Base-by-base conservation (phyloP, 208 protist genomes). In the Jaenimonas drosophilae region DNA sequence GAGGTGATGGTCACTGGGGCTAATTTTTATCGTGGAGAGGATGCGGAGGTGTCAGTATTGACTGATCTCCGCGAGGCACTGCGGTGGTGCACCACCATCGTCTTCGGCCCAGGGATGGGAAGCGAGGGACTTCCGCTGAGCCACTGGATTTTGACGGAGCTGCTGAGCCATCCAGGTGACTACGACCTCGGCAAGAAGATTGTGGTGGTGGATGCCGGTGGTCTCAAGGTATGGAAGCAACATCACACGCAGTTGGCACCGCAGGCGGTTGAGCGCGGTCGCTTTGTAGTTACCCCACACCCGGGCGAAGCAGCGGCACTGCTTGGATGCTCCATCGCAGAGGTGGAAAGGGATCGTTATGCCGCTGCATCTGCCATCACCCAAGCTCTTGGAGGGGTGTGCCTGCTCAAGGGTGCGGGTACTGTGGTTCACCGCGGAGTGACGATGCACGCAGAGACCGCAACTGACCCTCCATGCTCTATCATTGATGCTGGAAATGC, bases 401-500 rank as follows among this genome's bases (percentile, higher is more conserved):
- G 68, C n/a, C 38, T 92, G 19, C 55, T 92, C 21, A 92, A 92
- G 36, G 84, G 84, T 0, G 70, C 84, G 3, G 75, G 84, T 23
- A 81, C 73, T 6, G 46, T 92, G 4, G 64, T 92, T 12, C 60
- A 57, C 49, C 3, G 24, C 17, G 26, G 9, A 44, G 34, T 28
- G 0, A 20, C 20, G 2, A 16, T 55, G 41, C 56, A 32, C 17
- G 29, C 59, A 11, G 45, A 65, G 29, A 49, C 36, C 23, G 21
- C 17, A 9, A 17, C 54, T 4, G 47, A 29, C 23, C 6, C 45
- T 12, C 24, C 28, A 24, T 65, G 45, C 36, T 65, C 76, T n/a
- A 64, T 87, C 4, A 49, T 83, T 4, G 76, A 92, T 44, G 84
- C 73, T 2, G 84, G 84, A 25, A 92, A 88, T 49, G 65, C 70